phyloP scores from a whole-genome alignment of 805 yeast species.

The Dipodascopsis uninucleata region DNA sequence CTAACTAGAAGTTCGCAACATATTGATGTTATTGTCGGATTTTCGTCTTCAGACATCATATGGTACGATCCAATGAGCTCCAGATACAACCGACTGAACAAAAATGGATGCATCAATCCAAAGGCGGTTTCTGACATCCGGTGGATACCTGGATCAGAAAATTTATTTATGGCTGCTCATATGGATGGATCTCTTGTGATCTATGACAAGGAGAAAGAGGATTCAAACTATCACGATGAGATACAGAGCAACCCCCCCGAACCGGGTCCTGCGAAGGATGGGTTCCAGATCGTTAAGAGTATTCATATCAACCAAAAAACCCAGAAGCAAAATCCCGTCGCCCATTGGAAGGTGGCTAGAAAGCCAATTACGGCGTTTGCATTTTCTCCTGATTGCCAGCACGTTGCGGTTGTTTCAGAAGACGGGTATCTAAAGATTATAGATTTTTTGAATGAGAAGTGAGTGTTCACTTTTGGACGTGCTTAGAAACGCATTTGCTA shows the following conservation, averaged over 20 bases:
- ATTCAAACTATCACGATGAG: constrained; percentile 30
- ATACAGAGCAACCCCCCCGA: constrained; percentile 6
- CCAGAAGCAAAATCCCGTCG: constrained; percentile 44
- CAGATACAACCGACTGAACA: constrained; percentile 52
- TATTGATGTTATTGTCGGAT: constrained; percentile 56
- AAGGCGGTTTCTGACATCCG: constrained; percentile 45
- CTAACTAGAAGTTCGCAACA: constrained; percentile 34
- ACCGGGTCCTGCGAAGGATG: constrained; percentile 14
- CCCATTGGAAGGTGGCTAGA: constrained; percentile 60
- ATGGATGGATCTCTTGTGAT: constrained; percentile 59
- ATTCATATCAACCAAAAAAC: constrained; percentile 16
- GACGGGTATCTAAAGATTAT: constrained; percentile 63
- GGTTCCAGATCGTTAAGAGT: constrained; percentile 23
- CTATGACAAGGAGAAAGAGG: constrained; percentile 51
- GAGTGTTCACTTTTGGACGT: background rate
- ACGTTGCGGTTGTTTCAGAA: constrained; percentile 54
- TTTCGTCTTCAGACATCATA: constrained; percentile 62
- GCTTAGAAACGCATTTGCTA: background rate
- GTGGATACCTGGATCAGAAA: constrained; percentile 47
- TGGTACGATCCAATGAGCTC: constrained; percentile 54
- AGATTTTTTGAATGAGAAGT: constrained; percentile 45
- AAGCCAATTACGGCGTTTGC: constrained; percentile 52
- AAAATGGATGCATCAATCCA: constrained; percentile 37
- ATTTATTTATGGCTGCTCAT: constrained; percentile 53
- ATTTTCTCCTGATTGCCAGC: constrained; percentile 43